Base-by-base conservation (phyloP, 345 rosid species). In the Heritiera littoralis region DNA sequence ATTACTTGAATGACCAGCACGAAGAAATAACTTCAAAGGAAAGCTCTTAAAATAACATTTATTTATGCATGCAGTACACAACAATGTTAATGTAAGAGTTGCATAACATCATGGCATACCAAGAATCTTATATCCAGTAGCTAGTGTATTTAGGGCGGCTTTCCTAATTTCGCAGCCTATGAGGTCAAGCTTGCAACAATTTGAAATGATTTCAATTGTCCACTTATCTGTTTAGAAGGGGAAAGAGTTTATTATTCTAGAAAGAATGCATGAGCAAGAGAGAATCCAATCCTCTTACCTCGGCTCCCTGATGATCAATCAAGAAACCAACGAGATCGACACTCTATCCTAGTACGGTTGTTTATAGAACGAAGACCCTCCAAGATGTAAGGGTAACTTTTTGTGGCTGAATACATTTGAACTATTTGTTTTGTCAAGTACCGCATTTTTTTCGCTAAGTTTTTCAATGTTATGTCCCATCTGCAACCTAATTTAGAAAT, bases 81-180 rank as follows among this genome's bases (percentile, higher is more conserved):
- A 20, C 17, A 67, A 63, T 48, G 48, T 65, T 78, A 66, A 75
- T 12, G 5, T 52, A 41, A 61, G 38, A 67, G 30, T 59, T 69
- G 69, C 32, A 41, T 74, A 56, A 58, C 54, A 84, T 78, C 74
- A 84, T 41, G 55, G 78, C 92, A 63, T 88, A 97, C 99, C 99
- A 78, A 97, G 92, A 83, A 92, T 87, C 89, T 97, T 93, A 84
- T 94, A 97, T 75, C 95, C 98, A 65, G 98, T 91, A 17, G 99
- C 99, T 75, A 97, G 85, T 32, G 99, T 78, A 82, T 97, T 97
- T 74, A 97, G 70, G 67, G 99, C 99, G 85, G 99, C 92, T 86
- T 97, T 97, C 85, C 99, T 90, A 80, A 89, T 88, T 88, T 97
- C 99, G 74, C 99, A 98, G 86, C 93, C 99, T 97, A 98, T 49